phyloP scores from a whole-genome alignment of 1,139 yeast genomes.

The Cylindricascospora bacillispora region DNA sequence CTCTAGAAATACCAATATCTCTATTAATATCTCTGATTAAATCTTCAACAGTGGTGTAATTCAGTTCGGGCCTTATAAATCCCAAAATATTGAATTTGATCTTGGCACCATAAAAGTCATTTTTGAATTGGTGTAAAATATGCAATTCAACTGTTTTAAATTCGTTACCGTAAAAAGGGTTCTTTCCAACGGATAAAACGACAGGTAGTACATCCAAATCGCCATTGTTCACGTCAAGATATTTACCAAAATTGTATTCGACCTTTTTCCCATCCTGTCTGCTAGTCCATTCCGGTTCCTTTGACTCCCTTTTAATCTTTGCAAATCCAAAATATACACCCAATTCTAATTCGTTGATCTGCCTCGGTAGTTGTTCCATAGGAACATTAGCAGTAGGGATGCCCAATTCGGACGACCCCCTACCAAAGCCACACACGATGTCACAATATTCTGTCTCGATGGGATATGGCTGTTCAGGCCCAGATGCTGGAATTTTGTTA shows the following conservation, averaged over 20 bases:
- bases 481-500: conserved; percentile 31
- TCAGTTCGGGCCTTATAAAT: conserved; percentile 79
- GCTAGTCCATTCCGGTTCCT: conserved; percentile 11
- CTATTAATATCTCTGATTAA: conserved; percentile 70
- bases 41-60: conserved; percentile 79
- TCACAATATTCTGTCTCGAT: conserved; percentile 37
- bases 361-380: conserved; percentile 34
- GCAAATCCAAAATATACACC: conserved; percentile 94
- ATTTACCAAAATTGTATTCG: conserved; percentile 49
- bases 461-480: conserved; percentile 60
- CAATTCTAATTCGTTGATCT: conserved; percentile 40
- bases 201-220: conserved; percentile 50
- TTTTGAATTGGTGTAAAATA: conserved; percentile 57
- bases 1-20: conserved; percentile 60
- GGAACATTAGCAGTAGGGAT: conserved; percentile 93
- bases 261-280: conserved; percentile 32
- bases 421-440: conserved; percentile 81
- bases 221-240: conserved; percentile 28
- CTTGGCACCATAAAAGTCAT: conserved; percentile 71
- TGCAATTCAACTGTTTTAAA: conserved; percentile 72
- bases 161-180: conserved; percentile 72
- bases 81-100: conserved; percentile 67
- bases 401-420: conserved; percentile 89
- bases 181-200: conserved; percentile 95
- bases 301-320: conserved; percentile 17